These are phyloP conservation scores for Salix caprea DNA, from an alignment of 345 rosid genomes.

Conservation along the genomic window DNA sequence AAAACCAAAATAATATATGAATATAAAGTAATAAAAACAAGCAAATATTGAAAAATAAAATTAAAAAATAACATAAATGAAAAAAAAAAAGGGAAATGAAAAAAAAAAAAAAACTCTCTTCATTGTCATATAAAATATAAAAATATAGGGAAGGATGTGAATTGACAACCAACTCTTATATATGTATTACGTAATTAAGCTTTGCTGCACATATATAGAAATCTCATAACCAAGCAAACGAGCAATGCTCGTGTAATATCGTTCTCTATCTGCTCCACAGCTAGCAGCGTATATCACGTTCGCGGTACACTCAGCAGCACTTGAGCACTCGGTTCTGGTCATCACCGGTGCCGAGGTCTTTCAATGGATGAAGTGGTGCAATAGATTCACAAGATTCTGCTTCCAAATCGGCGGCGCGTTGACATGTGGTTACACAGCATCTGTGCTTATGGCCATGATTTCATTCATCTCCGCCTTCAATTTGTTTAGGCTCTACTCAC, in stretches of 20 bases:
- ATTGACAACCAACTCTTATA: too few species aligned
- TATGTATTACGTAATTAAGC: too few species aligned
- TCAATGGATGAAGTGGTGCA: conserved; percentile 77
- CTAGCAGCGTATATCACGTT: conserved; percentile 43
- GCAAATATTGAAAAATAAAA: too few species aligned
- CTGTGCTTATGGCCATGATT: conserved; percentile 24
- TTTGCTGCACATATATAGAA: too few species aligned
- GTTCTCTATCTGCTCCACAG: conserved; percentile 20
- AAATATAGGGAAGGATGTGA: too few species aligned
- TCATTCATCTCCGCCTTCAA: conserved; percentile 59
- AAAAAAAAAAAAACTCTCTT: too few species aligned
- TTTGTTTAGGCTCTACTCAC: conserved; percentile 63
- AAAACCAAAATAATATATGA: too few species aligned
- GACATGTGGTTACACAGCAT: conserved; percentile 31
- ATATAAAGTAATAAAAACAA: too few species aligned
- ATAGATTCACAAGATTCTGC: conserved; percentile 59
- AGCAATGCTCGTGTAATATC: not conserved
- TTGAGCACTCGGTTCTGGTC: conserved; percentile 41
- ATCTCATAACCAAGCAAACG: too few species aligned
- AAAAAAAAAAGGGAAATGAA: too few species aligned
- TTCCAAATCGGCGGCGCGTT: conserved; percentile 55
- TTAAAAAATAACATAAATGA: too few species aligned
- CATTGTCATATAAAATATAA: too few species aligned
- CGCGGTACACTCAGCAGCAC: conserved; percentile 39
- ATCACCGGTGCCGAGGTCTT: conserved; percentile 41